Base-by-base conservation (phyloP, 306 rosid species). In the Quercus parvula region DNA sequence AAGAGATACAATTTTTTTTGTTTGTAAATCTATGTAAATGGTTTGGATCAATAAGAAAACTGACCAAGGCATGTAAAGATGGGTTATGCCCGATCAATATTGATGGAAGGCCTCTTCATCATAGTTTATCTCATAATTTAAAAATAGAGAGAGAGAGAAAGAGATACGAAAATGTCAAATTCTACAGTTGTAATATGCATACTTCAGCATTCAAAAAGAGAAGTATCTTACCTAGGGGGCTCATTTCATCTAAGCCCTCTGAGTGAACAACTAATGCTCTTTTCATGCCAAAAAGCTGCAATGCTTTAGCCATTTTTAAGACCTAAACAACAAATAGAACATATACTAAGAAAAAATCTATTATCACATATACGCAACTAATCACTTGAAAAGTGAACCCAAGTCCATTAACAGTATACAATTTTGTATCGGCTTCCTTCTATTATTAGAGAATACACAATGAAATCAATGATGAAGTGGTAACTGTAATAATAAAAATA, bases 251-350 rank as follows among this genome's bases (percentile, higher is more conserved):
- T 82, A 95, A 85, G 75, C 99, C 98, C 82, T 91, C 93, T 2
- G 96, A 93, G 85, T 95, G 99, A 79, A 95, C 99, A 76, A 95
- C 98, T 85, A 95, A 85, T 74, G 99, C 97, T 84, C 98, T 89
- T 85, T 90, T 88, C 94, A 93, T 89, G 81, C 97, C 98, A 82
- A 95, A 95, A 46, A 79, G 87, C 59, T 88, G 89, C 84, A 95
- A 87, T 44, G 91, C 91, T 81, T 84, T 86, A 44, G 99, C 99
- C 97, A 95, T 95, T 90, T 91, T 95, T 25, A 66, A 62, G 86
- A 95, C 96, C 99, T 95, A 85, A 44, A 35, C 82, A 75, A 64
- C 67, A 75, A 72, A 70, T 73, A 79, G 77, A 80, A 78, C 57
- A 78, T 28, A 49, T 17, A 76, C 46, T 67, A 80, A 71, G 74